Evolutionary conservation across 2,329 filamentous ascomycete genomes (phyloP).

Genomic region (Sporothrix sp.): DNA sequence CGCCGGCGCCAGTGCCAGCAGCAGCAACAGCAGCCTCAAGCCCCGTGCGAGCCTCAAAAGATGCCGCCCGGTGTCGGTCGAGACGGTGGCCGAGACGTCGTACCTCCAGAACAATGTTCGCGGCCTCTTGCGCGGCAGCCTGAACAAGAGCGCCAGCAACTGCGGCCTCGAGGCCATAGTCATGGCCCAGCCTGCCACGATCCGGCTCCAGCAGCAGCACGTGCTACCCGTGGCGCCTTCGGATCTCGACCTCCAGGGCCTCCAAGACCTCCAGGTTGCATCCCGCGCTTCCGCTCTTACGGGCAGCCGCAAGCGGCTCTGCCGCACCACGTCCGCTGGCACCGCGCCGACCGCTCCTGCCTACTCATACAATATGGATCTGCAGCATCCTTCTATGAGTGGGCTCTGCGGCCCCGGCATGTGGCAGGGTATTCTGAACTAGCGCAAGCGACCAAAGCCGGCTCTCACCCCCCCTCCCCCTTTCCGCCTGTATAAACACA

Average conservation of each 20-base stretch:
- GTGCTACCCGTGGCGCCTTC: background rate
- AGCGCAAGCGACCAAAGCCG: no score
- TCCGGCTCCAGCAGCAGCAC: constrained; percentile 23
- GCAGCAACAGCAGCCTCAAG: constrained; percentile 19
- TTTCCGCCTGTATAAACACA: constrained; percentile 14
- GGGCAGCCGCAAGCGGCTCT: constrained; percentile 53
- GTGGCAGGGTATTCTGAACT: constrained; percentile 57
- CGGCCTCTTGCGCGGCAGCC: constrained; percentile 42
- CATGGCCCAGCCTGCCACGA: constrained; percentile 21
- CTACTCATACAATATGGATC: constrained; percentile 23
- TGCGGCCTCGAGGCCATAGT: constrained; percentile 31
- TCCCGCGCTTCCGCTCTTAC: constrained; percentile 29
- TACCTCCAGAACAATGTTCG: constrained; percentile 56
- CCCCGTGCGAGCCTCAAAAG: constrained; percentile 44
- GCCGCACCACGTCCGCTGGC: constrained; percentile 33
- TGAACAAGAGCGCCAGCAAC: constrained; percentile 19
- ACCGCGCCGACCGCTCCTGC: constrained; percentile 2
- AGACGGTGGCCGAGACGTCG: constrained; percentile 49
- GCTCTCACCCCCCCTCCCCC: constrained; percentile 6
- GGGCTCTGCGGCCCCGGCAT: constrained; percentile 50
- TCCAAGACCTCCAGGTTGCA: constrained; percentile 4
- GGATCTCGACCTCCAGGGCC: constrained; percentile 7
- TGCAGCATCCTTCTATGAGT: constrained; percentile 40
- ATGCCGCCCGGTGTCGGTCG: constrained; percentile 47
- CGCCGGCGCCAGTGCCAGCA: constrained; percentile 16